Conservation (phyloP, 345 rosid genomes). For the Streptanthus diversifolius region DNA sequence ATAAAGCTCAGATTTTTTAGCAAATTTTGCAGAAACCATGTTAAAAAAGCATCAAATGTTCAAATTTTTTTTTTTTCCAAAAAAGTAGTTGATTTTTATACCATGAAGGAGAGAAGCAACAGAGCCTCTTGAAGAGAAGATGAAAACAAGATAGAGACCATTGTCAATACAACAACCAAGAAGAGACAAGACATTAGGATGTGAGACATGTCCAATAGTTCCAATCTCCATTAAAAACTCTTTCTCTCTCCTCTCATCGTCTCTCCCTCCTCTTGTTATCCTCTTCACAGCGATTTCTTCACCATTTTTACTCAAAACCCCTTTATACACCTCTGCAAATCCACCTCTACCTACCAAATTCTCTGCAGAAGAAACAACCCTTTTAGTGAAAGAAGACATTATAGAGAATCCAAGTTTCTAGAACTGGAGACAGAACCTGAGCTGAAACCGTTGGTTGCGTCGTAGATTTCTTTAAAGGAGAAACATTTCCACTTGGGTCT, state of each 20-base stretch:
- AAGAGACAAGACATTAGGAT: conserved; percentile 72
- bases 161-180: conserved; percentile 86
- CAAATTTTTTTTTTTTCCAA: background rate
- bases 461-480: conserved; percentile 69
- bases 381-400: background rate
- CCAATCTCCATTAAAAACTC: conserved; percentile 93
- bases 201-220: conserved; percentile 83
- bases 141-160: conserved; percentile 85
- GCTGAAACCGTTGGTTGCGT: conserved; percentile 70
- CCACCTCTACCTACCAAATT: conserved; percentile 91
- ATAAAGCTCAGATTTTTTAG: background rate
- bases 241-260: conserved; percentile 89
- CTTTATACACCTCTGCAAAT: conserved; percentile 87
- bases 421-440: conserved; percentile 43
- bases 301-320: conserved; percentile 40
- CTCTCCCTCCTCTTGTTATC: conserved; percentile 55
- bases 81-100: conserved; percentile 19
- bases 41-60: background rate
- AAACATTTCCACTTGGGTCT: conserved; percentile 94
- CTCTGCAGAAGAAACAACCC: conserved; percentile 31
- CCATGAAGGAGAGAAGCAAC: conserved; percentile 94
- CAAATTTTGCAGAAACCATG: background rate
- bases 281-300: conserved; percentile 86
- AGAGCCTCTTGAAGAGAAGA: conserved; percentile 82
- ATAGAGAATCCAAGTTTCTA: background rate